Base-by-base conservation (phyloP, 768 basidiomycete genomes). In the Lenzites betulinus region DNA sequence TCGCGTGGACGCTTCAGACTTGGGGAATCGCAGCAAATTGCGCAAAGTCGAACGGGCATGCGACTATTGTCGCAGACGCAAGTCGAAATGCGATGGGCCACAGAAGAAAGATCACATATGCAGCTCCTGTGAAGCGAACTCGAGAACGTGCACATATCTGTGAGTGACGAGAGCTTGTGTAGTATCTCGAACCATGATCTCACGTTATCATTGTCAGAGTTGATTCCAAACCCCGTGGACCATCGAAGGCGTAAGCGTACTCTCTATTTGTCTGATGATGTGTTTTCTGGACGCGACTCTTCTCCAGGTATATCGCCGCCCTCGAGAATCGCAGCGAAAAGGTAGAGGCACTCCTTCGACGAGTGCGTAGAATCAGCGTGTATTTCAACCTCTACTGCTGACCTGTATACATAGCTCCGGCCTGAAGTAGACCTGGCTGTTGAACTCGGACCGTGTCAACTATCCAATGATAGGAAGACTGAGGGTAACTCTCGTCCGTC, bases 11-110 rank as follows among this genome's bases (percentile, higher is more conserved):
- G 7, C 49, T 35, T 36, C 49, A 7, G 49, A 51, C 22, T 22
- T 51, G 33, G 49, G 49, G n/a, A 38, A 36, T 23, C 49, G 49
- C 20, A 51, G 33, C 33, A 51, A 51, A 13, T 22, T 51, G 7
- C 49, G 49, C 16, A 51, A 51, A 15, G 49, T 51, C 35, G 49
- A 51, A 7, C 49, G 49, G 20, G 49, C 49, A 6, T 51, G 49
- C 33, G 49, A 51, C 35, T 38, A 51, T 20, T 51, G 49, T 23
- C 49, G 49, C 33, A 51, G 38, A 35, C 33, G 49, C 12, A 51
- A 51, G 49, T n/a, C 49, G 1, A 51, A 51, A 26, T 51, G 49
- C 49, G 49, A 51, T 20, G 49, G 49, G 2, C 49, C 33, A 12
- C 33, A 51, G 33, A 36, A 35, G 49, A 51, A 51, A 23, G 20